Conservation (phyloP, 345 rosid species). For the Luvunga scandens region DNA sequence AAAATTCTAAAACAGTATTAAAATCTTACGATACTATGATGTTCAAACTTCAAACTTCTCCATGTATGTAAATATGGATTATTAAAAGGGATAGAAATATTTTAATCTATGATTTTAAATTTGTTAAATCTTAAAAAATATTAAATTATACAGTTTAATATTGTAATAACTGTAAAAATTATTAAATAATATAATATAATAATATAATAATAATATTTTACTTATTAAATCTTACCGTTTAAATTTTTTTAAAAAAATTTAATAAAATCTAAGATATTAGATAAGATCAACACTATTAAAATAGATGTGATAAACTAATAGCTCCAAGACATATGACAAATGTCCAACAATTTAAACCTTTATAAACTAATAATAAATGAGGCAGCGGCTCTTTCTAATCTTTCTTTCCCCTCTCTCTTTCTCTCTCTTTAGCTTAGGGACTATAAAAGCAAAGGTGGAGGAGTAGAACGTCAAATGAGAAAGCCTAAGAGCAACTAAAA, state of each 20-base stretch:
- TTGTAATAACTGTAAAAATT: no score
- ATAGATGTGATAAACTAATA: background rate
- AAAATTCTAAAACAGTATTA: background rate
- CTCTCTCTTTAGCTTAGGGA: background rate
- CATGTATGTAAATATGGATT: no score
- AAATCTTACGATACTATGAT: background rate
- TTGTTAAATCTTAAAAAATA: no score
- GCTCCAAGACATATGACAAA: background rate
- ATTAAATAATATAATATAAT: no score
- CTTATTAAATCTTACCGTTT: no score
- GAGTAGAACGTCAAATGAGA: conserved; percentile 6
- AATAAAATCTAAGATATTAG: no score
- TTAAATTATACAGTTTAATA: no score
- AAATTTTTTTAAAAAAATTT: no score
- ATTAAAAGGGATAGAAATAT: background rate
- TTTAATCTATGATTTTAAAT: no score
- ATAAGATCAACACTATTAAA: background rate
- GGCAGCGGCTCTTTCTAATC: background rate
- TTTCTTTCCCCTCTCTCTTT: background rate
- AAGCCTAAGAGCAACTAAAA: conserved; percentile 12
- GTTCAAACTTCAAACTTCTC: background rate
- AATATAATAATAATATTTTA: no score
- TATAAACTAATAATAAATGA: background rate
- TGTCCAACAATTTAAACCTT: background rate
- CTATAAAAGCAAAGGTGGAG: conserved; percentile 1